Evolutionary conservation across 176 grass and related monocot species (phyloP).

Genomic region (Zoysia pacifica): DNA sequence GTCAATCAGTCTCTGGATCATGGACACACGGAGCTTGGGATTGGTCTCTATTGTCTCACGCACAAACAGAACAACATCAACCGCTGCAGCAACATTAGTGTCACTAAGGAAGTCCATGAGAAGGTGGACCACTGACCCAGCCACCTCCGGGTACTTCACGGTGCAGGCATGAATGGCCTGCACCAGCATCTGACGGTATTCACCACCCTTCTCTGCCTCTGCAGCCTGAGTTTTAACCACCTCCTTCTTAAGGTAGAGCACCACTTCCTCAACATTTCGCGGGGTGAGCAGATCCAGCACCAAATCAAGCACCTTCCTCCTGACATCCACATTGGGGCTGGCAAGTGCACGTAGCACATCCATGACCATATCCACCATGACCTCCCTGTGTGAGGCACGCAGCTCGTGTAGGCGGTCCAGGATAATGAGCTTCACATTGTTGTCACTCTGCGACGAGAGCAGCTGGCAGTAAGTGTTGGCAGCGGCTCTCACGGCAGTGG

Average conservation of each 20-base stretch:
- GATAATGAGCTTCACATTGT: constrained; percentile 70
- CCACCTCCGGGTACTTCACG: constrained; percentile 66
- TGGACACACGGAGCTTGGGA: constrained; percentile 71
- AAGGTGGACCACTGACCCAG: constrained; percentile 67
- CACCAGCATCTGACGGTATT: constrained; percentile 80
- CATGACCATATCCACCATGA: constrained; percentile 79
- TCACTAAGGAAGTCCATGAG: constrained; percentile 91
- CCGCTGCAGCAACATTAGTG: constrained; percentile 64
- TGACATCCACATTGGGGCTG: constrained; percentile 66
- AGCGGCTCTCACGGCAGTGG: constrained; percentile 60
- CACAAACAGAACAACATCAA: constrained; percentile 74
- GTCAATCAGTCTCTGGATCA: constrained; percentile 71
- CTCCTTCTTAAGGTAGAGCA: constrained; percentile 80
- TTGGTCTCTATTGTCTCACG: constrained; percentile 83
- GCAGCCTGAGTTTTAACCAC: constrained; percentile 69
- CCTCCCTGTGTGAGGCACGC: constrained; percentile 50
- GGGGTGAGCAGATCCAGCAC: constrained; percentile 69
- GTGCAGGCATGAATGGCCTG: constrained; percentile 72
- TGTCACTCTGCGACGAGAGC: constrained; percentile 73
- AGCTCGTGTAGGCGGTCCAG: constrained; percentile 68
- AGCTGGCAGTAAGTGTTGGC: constrained; percentile 72
- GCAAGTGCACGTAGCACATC: constrained; percentile 59
- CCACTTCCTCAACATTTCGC: constrained; percentile 71
- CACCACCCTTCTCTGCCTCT: constrained; percentile 61
- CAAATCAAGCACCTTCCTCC: constrained; percentile 68